Evolutionary conservation across 169 alveolate species (phyloP).

Genomic region (Perkinsus marinus): DNA sequence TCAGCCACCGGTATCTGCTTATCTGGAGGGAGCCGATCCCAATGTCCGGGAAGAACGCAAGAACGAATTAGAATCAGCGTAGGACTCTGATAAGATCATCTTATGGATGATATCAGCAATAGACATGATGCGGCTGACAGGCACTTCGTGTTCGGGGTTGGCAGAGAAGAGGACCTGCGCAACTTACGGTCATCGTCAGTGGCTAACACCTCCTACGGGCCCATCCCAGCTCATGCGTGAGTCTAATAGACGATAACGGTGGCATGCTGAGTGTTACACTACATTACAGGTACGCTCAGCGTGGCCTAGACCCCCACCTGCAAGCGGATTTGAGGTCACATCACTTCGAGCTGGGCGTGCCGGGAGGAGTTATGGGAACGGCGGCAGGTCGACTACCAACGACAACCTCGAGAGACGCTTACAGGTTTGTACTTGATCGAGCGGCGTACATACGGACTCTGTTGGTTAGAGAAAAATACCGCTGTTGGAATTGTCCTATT

Average conservation of each 20-base stretch:
- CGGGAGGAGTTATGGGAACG: not conserved
- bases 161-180: not conserved
- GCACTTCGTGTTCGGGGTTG: not conserved
- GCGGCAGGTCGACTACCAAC: not conserved
- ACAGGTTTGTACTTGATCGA: too few species aligned
- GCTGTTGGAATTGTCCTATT: too few species aligned
- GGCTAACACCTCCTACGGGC: not conserved
- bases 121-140: not conserved
- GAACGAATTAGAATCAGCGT: not conserved
- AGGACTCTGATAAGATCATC: not conserved
- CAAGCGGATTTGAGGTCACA: not conserved
- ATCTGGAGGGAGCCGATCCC: not conserved
- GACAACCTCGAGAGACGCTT: not conserved
- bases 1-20: not conserved
- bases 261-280: too few species aligned
- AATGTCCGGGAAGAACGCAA: not conserved
- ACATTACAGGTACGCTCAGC: not conserved
- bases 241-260: not conserved
- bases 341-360: not conserved
- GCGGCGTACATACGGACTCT: too few species aligned
- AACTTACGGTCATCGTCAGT: not conserved
- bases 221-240: not conserved
- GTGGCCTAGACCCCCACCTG: not conserved
- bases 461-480: too few species aligned
- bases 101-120: not conserved